phyloP scores from a whole-genome alignment of 768 basidiomycete species.

The Pholiota conissans region DNA sequence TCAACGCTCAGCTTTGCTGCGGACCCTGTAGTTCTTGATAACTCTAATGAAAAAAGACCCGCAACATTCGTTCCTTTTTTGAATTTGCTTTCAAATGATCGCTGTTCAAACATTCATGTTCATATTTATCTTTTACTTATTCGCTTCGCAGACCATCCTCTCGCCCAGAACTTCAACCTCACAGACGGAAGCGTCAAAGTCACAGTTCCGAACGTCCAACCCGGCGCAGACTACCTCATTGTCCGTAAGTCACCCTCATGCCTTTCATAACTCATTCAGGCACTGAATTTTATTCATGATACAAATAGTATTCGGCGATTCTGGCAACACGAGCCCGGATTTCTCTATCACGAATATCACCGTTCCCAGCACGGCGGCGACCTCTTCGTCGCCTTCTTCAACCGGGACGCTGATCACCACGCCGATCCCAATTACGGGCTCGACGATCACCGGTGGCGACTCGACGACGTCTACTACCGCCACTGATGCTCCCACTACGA shows the following conservation, averaged over 20 bases:
- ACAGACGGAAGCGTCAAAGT: conserved; percentile 47
- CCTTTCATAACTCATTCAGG: not conserved
- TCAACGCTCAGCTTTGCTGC: no score
- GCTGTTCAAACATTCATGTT: no score
- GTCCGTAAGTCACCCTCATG: conserved; percentile 49
- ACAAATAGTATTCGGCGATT: conserved; percentile 72
- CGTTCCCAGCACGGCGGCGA: conserved; percentile 22
- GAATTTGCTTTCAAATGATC: no score
- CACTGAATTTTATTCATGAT: conserved; percentile 8
- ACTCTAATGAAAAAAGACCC: no score
- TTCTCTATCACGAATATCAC: conserved; percentile 62
- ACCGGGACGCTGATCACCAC: conserved; percentile 22
- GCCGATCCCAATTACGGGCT: conserved; percentile 33
- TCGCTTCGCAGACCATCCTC: conserved; percentile 46
- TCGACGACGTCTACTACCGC: conserved; percentile 22
- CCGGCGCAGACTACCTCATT: conserved; percentile 54
- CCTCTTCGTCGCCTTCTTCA: conserved; percentile 16
- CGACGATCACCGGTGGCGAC: conserved; percentile 23
- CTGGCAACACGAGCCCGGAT: conserved; percentile 57
- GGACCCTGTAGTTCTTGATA: no score
- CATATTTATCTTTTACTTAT: conserved; percentile 7
- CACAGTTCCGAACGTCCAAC: conserved; percentile 49
- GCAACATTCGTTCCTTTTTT: no score
- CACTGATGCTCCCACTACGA: not conserved
- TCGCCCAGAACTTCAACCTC: conserved; percentile 58